Base-by-base conservation (phyloP, 1,284 basidiomycete species). In the Austropuccinia psidii region DNA sequence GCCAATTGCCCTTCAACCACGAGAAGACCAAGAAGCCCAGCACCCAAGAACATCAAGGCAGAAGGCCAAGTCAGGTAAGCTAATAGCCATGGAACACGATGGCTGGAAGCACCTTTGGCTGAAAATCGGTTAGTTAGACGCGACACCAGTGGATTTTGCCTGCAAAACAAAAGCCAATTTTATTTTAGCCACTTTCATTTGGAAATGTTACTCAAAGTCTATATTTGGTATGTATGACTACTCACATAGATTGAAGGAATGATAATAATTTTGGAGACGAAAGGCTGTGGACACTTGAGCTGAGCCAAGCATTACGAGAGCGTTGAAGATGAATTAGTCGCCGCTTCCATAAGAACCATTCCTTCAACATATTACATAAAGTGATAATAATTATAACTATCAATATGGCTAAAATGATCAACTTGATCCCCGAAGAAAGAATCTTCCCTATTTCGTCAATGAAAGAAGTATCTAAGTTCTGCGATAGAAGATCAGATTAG, bases 391-490 rank as follows among this genome's bases (percentile, higher is more conserved):
- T 27, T 29, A 72, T 60, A 24, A 61, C 57, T 35, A 27, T 52
- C 9, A 60, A 24, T 6, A 72, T 49, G 1, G 49, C 39, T 33
- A 72, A 31, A 21, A 72, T 72, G 13, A 72, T 21, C 31, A 72
- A 45, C 35, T 52, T 60, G 19, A 72, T 33, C 37, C 43, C 55
- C 15, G 41, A 19, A 33, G 55, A 35, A n/a, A 72, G n/a, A 8
- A 72, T 49, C 21, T 60, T 49, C 2, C 68, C 68, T 31, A 72
- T 47, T 35, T 50, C 37, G 57, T 72, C 68, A 49, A 72, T 45
- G 27, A 72, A 72, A 52, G 68, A 72, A 3, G 68, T 61, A 24
- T 72, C 68, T 24, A 72, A 31, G 33, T 72, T 57, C 68, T 72
- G 29, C 31, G 7, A 49, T n/a, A 11, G 19, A n/a, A 61, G 15